Conservation (phyloP, 257 asterid species). For the Solanum paucissectum region DNA sequence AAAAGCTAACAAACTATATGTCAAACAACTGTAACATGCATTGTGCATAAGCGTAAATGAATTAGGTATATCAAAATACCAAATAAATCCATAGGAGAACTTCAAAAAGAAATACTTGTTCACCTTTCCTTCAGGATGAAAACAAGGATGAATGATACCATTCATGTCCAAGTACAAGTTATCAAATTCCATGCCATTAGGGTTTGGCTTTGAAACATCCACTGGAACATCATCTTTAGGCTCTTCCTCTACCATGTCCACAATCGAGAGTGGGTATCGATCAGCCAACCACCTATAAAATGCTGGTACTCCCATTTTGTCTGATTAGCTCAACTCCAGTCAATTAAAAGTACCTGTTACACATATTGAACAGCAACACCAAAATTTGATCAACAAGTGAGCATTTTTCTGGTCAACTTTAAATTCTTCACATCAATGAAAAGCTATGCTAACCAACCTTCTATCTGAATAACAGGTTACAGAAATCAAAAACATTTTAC, state of each 20-base stretch:
- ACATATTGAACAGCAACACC: not conserved
- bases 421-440: not conserved
- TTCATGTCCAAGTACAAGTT: constrained; percentile 90
- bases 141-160: constrained; percentile 95
- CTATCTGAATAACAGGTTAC: not conserved
- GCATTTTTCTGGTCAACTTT: not conserved
- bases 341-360: not conserved
- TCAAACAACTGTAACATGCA: not conserved
- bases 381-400: not conserved
- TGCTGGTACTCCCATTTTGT: constrained; percentile 86
- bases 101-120: not conserved
- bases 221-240: constrained; percentile 28
- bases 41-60: not conserved
- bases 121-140: constrained; percentile 94
- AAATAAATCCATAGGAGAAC: not conserved
- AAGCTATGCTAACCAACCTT: not conserved
- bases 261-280: constrained; percentile 76
- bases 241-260: constrained; percentile 78
- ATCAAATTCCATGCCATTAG: constrained; percentile 88
- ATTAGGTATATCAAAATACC: not conserved
- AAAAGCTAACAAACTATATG: not conserved
- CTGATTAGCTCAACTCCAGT: not conserved
- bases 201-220: constrained; percentile 67
- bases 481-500: not conserved
- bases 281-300: constrained; percentile 95